A percentile compares a stretch with the other conserved stretches of the same genome.
Conservation (phyloP, 2,329 filamentous ascomycete species). For the Huntiella bhutanensis region DNA sequence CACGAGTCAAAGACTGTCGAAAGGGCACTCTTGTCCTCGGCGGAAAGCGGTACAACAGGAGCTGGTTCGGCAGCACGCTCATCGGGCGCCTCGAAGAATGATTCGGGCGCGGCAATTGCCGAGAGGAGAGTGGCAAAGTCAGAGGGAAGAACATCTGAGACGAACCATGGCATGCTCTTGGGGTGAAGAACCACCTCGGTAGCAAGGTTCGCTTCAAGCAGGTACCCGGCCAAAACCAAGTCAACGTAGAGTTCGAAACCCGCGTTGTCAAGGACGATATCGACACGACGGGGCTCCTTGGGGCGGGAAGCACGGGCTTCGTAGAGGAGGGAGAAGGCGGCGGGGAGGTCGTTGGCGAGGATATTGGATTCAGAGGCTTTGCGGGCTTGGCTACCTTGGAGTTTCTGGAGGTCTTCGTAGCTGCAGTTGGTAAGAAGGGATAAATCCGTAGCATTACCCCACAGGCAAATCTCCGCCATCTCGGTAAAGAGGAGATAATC, state of each 20-base stretch:
- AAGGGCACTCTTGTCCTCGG: conserved; percentile 48
- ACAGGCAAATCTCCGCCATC: conserved; percentile 91
- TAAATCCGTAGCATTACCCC: conserved; percentile 92
- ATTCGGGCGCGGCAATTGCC: conserved; percentile 56
- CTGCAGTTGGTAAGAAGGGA: conserved; percentile 76
- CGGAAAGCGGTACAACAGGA: conserved; percentile 33
- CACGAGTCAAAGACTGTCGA: conserved; percentile 67
- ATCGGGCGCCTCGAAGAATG: conserved; percentile 59
- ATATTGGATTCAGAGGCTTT: conserved; percentile 85
- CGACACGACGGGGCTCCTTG: conserved; percentile 35
- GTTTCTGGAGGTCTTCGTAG: conserved; percentile 91
- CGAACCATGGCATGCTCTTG: conserved; percentile 95
- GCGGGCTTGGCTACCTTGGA: conserved; percentile 74
- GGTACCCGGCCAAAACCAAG: conserved; percentile 74
- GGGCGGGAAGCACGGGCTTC: conserved; percentile 35
- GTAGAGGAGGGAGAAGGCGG: conserved; percentile 50
- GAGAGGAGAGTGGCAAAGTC: conserved; percentile 74
- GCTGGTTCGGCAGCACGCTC: conserved; percentile 30
- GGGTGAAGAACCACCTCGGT: conserved; percentile 78
- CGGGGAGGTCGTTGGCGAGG: conserved; percentile 62
- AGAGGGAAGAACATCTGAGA: conserved; percentile 75
- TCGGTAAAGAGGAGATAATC: conserved; percentile 70
- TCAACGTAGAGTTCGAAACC: conserved; percentile 97
- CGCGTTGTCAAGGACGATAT: conserved; percentile 92
- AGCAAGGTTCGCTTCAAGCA: conserved; percentile 67